Conservation (phyloP, 2,329 filamentous ascomycete species). For the Verticillium tricorpus region DNA sequence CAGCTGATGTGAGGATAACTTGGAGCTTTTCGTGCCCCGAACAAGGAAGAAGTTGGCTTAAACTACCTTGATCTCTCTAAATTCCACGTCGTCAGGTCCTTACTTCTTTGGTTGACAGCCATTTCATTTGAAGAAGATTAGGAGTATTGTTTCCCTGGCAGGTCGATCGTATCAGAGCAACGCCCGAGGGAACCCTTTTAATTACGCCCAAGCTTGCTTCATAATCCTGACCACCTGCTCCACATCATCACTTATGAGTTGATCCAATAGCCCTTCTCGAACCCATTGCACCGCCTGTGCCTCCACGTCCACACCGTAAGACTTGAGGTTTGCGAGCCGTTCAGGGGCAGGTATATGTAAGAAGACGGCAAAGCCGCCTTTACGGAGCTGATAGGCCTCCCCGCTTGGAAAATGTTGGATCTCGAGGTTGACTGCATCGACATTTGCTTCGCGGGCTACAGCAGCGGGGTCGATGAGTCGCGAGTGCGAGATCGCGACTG, state of each 20-base stretch:
- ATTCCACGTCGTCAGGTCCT: too few species aligned
- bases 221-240: conserved; percentile 5
- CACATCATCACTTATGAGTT: conserved; percentile 8
- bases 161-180: too few species aligned
- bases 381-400: conserved; percentile 5
- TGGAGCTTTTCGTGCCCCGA: too few species aligned
- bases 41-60: too few species aligned
- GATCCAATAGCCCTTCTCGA: conserved; percentile 7
- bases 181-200: too few species aligned
- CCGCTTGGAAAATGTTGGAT: conserved; percentile 9
- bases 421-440: conserved; percentile 7
- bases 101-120: too few species aligned
- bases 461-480: conserved; percentile 6
- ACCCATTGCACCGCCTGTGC: conserved; percentile 5
- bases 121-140: too few species aligned
- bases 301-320: conserved; percentile 7
- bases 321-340: conserved; percentile 3
- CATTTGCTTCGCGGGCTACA: conserved; percentile 3
- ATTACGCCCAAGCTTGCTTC: background rate
- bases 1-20: too few species aligned
- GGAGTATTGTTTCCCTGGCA: too few species aligned
- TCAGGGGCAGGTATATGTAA: background rate
- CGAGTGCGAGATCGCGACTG: conserved; percentile 5
- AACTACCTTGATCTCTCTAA: too few species aligned
- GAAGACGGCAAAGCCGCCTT: conserved; percentile 5